These are phyloP conservation scores for Sextonia rubra DNA, from an alignment of 164 flowering plant genomes.

Conservation along the genomic window DNA sequence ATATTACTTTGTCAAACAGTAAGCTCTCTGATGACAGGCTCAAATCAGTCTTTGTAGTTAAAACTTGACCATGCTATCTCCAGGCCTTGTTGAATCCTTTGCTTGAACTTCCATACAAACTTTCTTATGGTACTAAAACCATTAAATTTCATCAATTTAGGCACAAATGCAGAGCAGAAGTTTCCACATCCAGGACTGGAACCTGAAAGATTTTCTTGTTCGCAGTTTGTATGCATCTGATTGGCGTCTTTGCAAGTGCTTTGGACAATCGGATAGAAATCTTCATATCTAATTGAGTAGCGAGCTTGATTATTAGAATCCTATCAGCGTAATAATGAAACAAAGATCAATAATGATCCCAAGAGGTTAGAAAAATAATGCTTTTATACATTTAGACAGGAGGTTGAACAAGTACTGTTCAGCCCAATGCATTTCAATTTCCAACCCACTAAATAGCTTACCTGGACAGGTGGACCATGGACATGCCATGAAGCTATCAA, in stretches of 20 bases:
- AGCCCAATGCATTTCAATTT: no score
- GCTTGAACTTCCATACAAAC: slow-evolving; percentile 38
- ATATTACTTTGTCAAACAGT: slow-evolving; percentile 45
- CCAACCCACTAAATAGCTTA: background rate
- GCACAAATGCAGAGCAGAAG: slow-evolving; percentile 32
- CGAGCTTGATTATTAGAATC: slow-evolving; percentile 21
- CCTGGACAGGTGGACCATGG: background rate
- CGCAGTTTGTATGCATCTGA: background rate
- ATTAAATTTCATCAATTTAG: background rate
- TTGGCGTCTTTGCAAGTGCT: slow-evolving; percentile 14
- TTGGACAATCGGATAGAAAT: slow-evolving; percentile 17
- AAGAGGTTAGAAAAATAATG: no score
- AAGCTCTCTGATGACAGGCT: slow-evolving; percentile 29
- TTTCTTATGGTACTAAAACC: slow-evolving; percentile 31
- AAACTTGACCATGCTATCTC: slow-evolving; percentile 14
- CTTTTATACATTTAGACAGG: no score
- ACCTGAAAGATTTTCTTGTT: slow-evolving; percentile 8
- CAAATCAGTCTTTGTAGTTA: slow-evolving; percentile 32
- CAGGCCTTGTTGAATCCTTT: slow-evolving; percentile 16
- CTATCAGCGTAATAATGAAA: slow-evolving; percentile 18
- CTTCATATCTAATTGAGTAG: slow-evolving; percentile 7
- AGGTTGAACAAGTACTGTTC: no score
- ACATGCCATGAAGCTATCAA: background rate
- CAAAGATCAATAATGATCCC: background rate
- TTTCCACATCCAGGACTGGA: slow-evolving; percentile 5